Conservation (phyloP, 78 protist genomes). For the Dictyostelium purpureum region DNA sequence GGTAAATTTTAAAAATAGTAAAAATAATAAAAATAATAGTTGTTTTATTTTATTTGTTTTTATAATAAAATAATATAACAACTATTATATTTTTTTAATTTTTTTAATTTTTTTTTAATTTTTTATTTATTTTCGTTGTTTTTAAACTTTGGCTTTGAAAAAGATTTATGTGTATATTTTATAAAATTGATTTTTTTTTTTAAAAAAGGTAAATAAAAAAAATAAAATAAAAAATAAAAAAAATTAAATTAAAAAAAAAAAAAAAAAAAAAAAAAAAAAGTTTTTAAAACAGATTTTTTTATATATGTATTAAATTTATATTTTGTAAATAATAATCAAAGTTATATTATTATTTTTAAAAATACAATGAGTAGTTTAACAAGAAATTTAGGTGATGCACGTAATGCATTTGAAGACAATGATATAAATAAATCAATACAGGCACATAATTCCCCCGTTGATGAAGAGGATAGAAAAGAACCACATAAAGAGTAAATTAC, state of each 20-base stretch:
- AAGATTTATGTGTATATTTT: too few species aligned
- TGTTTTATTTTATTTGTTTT: not conserved
- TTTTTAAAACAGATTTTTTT: not conserved
- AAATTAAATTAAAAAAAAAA: not conserved
- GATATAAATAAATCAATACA: conserved; percentile 22
- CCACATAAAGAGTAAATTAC: conserved; percentile 40
- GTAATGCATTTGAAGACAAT: conserved; percentile 38
- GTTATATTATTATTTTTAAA: not conserved
- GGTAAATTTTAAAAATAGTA: not conserved
- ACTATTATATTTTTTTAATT: too few species aligned
- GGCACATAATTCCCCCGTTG: not conserved
- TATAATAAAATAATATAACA: too few species aligned
- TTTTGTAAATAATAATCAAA: not conserved
- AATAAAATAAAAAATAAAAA: not conserved
- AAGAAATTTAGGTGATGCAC: conserved; percentile 31
- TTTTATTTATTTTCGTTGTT: not conserved
- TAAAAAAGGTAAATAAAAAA: too few species aligned
- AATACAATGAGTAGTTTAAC: not conserved
- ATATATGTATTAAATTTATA: not conserved
- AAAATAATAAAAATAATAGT: not conserved
- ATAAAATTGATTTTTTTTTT: too few species aligned
- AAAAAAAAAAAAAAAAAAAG: not conserved
- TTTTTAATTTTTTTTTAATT: too few species aligned
- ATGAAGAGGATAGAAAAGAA: conserved; percentile 74
- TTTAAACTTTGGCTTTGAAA: not conserved